Evolutionary conservation across 176 grass and related monocot species (phyloP).

Genomic region (Coix lacrymajobi): DNA sequence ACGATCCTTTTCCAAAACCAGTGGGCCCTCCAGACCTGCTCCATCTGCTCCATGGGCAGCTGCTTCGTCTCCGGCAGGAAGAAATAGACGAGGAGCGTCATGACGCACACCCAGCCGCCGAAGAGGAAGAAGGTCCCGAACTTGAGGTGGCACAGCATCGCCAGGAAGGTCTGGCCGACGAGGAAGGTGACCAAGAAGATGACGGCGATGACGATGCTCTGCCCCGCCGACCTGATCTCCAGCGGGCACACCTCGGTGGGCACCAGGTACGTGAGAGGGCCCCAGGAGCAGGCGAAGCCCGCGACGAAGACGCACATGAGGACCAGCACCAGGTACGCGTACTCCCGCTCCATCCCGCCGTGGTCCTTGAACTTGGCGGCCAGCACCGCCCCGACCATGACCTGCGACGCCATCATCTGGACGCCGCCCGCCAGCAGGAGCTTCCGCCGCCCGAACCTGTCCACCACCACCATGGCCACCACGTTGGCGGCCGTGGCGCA

Average conservation of each 20-base stretch:
- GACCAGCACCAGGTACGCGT: slow-evolving; percentile 51
- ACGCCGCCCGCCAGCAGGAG: slow-evolving; percentile 53
- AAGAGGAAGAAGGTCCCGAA: slow-evolving; percentile 76
- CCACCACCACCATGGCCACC: slow-evolving; percentile 59
- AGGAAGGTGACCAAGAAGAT: slow-evolving; percentile 65
- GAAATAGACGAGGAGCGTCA: slow-evolving; percentile 67
- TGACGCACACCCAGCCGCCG: slow-evolving; percentile 47
- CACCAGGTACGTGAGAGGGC: slow-evolving; percentile 62
- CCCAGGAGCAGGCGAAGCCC: slow-evolving; percentile 76
- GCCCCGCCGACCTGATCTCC: slow-evolving; percentile 62
- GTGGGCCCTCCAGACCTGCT: slow-evolving; percentile 72
- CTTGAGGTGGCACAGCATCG: slow-evolving; percentile 69
- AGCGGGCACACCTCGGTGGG: slow-evolving; percentile 66
- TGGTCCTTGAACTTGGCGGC: slow-evolving; percentile 59
- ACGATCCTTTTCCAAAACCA: slow-evolving; percentile 73
- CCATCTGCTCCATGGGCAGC: slow-evolving; percentile 84
- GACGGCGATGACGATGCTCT: slow-evolving; percentile 59
- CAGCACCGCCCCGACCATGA: slow-evolving; percentile 47
- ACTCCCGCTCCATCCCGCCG: slow-evolving; percentile 56
- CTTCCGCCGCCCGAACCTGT: slow-evolving; percentile 55
- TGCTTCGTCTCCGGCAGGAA: slow-evolving; percentile 80
- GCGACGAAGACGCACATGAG: slow-evolving; percentile 67
- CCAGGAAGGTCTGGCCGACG: slow-evolving; percentile 68
- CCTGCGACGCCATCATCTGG: slow-evolving; percentile 70
- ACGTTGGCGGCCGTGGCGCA: slow-evolving; percentile 58